These are phyloP conservation scores for Zymoseptoria tritici DNA, from an alignment of 2,329 filamentous ascomycete genomes.

Conservation along the genomic window DNA sequence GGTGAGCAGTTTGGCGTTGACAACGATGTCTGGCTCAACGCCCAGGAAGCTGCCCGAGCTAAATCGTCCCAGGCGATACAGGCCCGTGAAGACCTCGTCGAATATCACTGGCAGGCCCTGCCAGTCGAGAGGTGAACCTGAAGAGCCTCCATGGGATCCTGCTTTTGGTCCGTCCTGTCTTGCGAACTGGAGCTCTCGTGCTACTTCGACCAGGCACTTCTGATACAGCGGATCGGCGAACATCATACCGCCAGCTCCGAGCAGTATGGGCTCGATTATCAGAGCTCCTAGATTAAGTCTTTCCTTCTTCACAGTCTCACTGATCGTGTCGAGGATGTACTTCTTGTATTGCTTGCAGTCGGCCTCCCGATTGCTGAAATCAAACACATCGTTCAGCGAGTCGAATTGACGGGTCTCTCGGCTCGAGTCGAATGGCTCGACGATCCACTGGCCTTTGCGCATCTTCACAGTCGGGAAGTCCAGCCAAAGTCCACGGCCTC, in stretches of 20 bases:
- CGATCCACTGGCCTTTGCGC: conserved; percentile 57
- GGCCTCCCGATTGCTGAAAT: conserved; percentile 36
- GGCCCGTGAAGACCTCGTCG: conserved; percentile 81
- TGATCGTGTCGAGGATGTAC: conserved; percentile 39
- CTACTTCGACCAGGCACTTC: conserved; percentile 57
- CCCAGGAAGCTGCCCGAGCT: conserved; percentile 63
- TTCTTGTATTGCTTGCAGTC: conserved; percentile 18
- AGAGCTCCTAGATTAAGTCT: conserved; percentile 66
- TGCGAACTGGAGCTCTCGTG: conserved; percentile 41
- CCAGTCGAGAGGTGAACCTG: no score
- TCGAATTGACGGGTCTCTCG: conserved; percentile 34
- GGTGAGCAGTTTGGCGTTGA: conserved; percentile 77
- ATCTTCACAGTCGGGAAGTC: conserved; percentile 68
- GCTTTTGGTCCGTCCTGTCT: not conserved
- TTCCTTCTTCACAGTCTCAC: conserved; percentile 41
- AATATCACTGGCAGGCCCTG: conserved; percentile 70
- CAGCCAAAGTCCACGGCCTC: conserved; percentile 70
- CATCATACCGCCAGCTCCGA: conserved; percentile 78
- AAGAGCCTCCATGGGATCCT: no score
- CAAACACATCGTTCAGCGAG: conserved; percentile 52
- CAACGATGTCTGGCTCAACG: conserved; percentile 64
- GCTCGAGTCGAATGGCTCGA: conserved; percentile 47
- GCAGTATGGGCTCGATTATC: conserved; percentile 70
- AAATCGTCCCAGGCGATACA: conserved; percentile 71
- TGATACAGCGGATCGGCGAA: conserved; percentile 82